phyloP scores from a whole-genome alignment of 768 basidiomycete genomes.

The Rhizopogon sp. region DNA sequence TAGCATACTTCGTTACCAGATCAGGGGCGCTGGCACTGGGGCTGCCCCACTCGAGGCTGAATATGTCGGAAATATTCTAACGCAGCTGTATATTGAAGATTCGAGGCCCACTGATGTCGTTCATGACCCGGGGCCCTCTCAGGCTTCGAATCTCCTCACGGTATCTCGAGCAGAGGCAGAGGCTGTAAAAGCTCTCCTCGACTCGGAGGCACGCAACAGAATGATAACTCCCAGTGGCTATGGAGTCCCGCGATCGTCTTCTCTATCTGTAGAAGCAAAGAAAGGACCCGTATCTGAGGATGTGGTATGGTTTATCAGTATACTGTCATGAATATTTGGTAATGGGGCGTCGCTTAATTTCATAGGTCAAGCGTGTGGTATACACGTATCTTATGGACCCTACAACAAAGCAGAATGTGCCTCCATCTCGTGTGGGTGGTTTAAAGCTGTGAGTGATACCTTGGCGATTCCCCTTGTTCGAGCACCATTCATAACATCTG shows the following conservation, averaged over 20 bases:
- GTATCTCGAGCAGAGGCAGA: neutral
- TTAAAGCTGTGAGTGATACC: slow-evolving; percentile 1
- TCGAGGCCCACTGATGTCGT: neutral
- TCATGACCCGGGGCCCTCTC: neutral
- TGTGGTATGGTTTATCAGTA: neutral
- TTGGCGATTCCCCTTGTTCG: neutral
- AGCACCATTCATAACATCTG: neutral
- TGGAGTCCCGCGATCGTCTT: neutral
- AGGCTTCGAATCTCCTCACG: neutral
- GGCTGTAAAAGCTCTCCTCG: neutral
- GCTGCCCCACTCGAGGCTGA: no score
- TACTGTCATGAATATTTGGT: neutral
- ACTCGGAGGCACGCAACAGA: neutral
- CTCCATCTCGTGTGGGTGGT: neutral
- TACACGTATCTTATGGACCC: neutral
- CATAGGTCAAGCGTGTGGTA: neutral
- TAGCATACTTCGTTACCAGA: no score
- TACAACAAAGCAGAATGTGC: neutral
- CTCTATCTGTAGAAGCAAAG: neutral
- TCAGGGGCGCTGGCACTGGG: no score
- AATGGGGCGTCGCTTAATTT: neutral
- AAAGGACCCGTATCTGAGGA: neutral
- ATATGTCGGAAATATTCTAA: no score
- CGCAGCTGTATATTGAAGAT: no score
- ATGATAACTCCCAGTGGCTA: neutral